A percentile compares a stretch with the other conserved stretches of the same genome.
Evolutionary conservation across 2,329 filamentous ascomycete genomes (phyloP).

Genomic region (Aureobasidium namibiae): DNA sequence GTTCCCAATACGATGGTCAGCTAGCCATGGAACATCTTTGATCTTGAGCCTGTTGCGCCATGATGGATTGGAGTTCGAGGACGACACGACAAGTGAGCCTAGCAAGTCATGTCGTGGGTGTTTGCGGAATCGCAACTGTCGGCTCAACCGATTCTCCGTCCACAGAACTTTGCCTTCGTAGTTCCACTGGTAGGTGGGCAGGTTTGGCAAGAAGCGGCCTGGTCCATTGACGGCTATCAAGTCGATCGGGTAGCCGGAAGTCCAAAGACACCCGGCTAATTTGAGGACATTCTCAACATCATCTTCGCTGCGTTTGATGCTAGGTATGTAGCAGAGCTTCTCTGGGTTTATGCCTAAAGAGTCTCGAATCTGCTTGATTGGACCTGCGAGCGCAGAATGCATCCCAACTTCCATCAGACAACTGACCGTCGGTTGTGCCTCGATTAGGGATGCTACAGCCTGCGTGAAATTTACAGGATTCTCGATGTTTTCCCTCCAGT

Average conservation of each 20-base stretch:
- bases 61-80: not conserved
- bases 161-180: not conserved
- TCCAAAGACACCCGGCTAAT: not conserved
- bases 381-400: not conserved
- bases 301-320: conserved; percentile 18
- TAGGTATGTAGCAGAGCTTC: not conserved
- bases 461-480: not conserved
- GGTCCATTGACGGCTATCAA: not conserved
- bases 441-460: not conserved
- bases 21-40: conserved; percentile 25
- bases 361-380: not conserved
- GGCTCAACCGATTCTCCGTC: not conserved
- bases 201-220: not conserved
- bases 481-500: not conserved
- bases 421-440: not conserved
- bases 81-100: not conserved
- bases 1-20: conserved; percentile 24
- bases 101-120: not conserved
- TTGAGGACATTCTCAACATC: not conserved
- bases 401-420: not conserved
- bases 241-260: not conserved
- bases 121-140: not conserved
- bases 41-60: conserved; percentile 15
- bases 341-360: not conserved
- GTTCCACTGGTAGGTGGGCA: not conserved